phyloP scores from a whole-genome alignment of 2,329 filamentous ascomycete species.

The Ascosphaera acerosa region DNA sequence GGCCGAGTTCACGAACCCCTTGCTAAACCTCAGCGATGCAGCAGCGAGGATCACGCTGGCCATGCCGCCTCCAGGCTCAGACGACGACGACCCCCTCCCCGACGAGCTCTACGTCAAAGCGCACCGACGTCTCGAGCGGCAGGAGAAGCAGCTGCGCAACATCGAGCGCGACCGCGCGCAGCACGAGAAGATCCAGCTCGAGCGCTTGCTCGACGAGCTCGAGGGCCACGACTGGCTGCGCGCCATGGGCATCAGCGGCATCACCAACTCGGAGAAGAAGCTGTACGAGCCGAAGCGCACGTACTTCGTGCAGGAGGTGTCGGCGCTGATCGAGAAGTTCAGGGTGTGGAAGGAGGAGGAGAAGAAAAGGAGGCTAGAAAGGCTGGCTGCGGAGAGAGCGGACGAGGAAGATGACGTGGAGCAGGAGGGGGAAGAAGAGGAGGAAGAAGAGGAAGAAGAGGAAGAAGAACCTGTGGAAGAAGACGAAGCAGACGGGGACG shows the following conservation, averaged over 20 bases:
- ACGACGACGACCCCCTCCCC: constrained; percentile 26
- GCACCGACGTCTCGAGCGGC: constrained; percentile 35
- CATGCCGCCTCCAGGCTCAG: constrained; percentile 13
- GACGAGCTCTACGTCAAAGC: constrained; percentile 31
- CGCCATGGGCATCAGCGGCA: constrained; percentile 63
- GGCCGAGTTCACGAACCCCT: constrained; percentile 10
- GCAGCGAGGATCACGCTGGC: constrained; percentile 20
- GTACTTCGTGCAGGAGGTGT: constrained; percentile 64
- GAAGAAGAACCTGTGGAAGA: constrained; percentile 9
- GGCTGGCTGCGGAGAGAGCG: constrained; percentile 24
- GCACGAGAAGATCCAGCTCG: constrained; percentile 40
- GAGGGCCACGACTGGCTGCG: constrained; percentile 83
- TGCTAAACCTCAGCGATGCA: constrained; percentile 15
- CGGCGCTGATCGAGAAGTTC: constrained; percentile 67
- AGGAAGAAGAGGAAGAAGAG: constrained; percentile 9
- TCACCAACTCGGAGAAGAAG: constrained; percentile 68
- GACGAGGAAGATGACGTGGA: constrained; percentile 21
- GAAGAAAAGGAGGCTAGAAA: constrained; percentile 50
- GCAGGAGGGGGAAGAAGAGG: constrained; percentile 15
- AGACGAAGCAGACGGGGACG: constrained; percentile 6
- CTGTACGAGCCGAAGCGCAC: constrained; percentile 64
- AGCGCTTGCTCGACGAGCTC: constrained; percentile 49
- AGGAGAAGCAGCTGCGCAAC: constrained; percentile 42
- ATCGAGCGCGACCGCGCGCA: constrained; percentile 40
- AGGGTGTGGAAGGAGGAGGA: constrained; percentile 71